Percentiles rank a stretch among this genome's conserved stretches.
Evolutionary conservation across 306 rosid species (phyloP).

Genomic region (Lathyrus tuberosus): DNA sequence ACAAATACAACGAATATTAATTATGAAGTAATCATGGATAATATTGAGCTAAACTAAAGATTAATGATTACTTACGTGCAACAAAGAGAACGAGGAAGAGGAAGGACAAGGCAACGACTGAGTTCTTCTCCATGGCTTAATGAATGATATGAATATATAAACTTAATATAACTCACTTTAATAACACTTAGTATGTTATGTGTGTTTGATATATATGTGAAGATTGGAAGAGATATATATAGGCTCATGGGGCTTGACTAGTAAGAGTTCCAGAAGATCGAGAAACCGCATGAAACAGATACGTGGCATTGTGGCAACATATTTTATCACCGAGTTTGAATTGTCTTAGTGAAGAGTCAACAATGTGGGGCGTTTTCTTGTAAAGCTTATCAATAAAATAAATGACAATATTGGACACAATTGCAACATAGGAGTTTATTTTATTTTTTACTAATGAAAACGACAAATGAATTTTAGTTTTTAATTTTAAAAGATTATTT

Average conservation of each 20-base stretch:
- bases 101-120: slow-evolving; percentile 33
- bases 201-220: not conserved
- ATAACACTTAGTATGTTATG: not conserved
- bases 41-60: no score
- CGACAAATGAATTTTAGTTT: no score
- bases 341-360: not conserved
- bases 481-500: no score
- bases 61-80: slow-evolving; percentile 12
- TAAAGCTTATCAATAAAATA: not conserved
- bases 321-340: not conserved
- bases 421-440: no score
- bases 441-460: no score
- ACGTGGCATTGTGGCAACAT: not conserved
- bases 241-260: not conserved
- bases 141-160: not conserved
- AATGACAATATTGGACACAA: no score
- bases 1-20: no score
- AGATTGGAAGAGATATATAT: not conserved
- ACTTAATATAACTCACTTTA: not conserved
- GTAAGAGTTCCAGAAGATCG: not conserved
- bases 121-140: slow-evolving; percentile 24
- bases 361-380: not conserved
- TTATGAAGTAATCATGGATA: no score
- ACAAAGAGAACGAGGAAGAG: slow-evolving; percentile 42
- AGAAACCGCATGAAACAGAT: not conserved